Base-by-base conservation (phyloP, 2,329 filamentous ascomycete genomes). In the Exophiala sp. region DNA sequence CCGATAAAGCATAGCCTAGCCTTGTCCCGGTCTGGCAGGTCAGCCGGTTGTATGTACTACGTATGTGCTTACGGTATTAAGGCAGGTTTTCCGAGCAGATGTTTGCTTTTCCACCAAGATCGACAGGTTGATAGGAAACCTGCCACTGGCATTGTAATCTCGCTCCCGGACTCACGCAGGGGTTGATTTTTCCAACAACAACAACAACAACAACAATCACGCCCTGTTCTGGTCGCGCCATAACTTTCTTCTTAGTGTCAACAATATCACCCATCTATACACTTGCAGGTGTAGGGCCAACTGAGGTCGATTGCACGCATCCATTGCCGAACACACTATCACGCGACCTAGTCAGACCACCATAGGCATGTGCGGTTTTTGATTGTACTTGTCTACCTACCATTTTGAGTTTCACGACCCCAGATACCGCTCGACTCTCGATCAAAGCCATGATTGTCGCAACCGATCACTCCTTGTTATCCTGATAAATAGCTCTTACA, bases 291-390 rank as follows among this genome's bases (percentile, higher is more conserved):
- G 8, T 21, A 24, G 5, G 23, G 4, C 23, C 23, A 8, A 9
- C 19, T 41, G 21, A 27, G 21, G 42, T 44, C 27, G n/a, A n/a
- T n/a, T n/a, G n/a, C n/a, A n/a, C n/a, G 42, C 27, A 18, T 30
- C 14, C n/a, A 21, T 14, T 45, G 21, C 44, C 44, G 34, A 40
- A 22, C 14, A 30, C 13, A 21, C 22, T 16, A 40, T 53, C 50
- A 53, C 35, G 13, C 29, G 50, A 43, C 34, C 46, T 27, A 13
- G 42, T 53, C 50, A 53, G 42, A 48, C 50, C 46, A 49, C 46
- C 42, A 41, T 40, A 27, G 34, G 44, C 52, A 55, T 48, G 47
- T 47, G 45, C 39, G 23, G 29, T 37, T 14, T 34, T 47, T 34
- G 43, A 49, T 37, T 14, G 18, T 43, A n/a, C n/a, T n/a, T n/a